A percentile compares a stretch with the other conserved stretches of the same genome.
Conservation (phyloP, 441 rosid species). For the Erodium trifolium region DNA sequence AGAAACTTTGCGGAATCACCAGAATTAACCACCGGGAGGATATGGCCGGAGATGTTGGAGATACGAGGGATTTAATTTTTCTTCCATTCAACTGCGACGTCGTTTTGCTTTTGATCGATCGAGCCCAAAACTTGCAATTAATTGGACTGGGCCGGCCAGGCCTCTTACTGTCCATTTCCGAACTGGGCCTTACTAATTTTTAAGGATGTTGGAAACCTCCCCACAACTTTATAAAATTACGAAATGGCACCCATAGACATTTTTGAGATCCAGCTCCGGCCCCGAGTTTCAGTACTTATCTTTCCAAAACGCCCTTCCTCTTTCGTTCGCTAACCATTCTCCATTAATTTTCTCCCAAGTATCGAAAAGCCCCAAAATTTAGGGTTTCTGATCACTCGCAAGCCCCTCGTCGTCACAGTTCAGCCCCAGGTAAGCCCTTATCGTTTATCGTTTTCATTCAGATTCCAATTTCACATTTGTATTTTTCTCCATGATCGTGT, state of each 20-base stretch:
- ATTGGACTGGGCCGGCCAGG: too few relatives aligned
- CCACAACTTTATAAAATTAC: not conserved
- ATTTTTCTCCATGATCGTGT: not conserved
- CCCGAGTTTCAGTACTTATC: constrained; percentile 3
- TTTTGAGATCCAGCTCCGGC: not conserved
- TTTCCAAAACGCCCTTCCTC: not conserved
- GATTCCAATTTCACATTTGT: constrained; percentile 2
- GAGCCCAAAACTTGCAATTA: too few relatives aligned
- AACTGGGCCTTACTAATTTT: not conserved
- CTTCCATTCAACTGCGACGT: too few relatives aligned
- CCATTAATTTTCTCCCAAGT: constrained; percentile 7
- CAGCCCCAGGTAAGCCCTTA: constrained; percentile 5
- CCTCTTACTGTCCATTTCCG: too few relatives aligned
- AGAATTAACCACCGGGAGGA: too few relatives aligned
- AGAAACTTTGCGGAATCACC: too few relatives aligned
- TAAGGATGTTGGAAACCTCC: not conserved
- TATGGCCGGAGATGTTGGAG: too few relatives aligned
- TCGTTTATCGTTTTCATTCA: not conserved
- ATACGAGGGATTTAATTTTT: too few relatives aligned
- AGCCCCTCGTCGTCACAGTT: constrained; percentile 8
- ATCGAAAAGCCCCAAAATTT: constrained; percentile 8
- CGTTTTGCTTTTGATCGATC: too few relatives aligned
- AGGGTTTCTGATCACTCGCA: constrained; percentile 8
- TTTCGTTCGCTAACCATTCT: not conserved
- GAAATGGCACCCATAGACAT: not conserved